Conservation (phyloP, 2,329 filamentous ascomycete genomes). For the Raffaelea deltoideospora region DNA sequence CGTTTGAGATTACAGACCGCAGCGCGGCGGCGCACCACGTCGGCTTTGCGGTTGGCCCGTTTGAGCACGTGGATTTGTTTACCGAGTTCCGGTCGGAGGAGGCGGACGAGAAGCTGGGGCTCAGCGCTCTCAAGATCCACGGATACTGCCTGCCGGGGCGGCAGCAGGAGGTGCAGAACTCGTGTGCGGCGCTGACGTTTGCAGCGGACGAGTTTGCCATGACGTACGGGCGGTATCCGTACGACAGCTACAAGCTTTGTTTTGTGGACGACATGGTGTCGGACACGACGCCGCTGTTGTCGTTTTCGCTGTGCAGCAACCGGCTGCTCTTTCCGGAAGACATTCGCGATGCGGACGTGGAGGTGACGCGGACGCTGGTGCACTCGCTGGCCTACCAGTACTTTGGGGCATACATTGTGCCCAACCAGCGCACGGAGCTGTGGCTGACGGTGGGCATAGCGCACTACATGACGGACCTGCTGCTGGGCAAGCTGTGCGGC, state of each 20-base stretch:
- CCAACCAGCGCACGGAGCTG: constrained; percentile 62
- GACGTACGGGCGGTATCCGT: constrained; percentile 81
- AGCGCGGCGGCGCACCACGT: constrained; percentile 73
- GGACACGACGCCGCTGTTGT: constrained; percentile 64
- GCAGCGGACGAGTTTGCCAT: constrained; percentile 86
- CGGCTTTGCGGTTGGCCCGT: constrained; percentile 86
- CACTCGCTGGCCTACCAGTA: constrained; percentile 82
- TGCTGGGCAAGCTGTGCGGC: constrained; percentile 79
- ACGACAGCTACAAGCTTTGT: constrained; percentile 79
- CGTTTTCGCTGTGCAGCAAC: constrained; percentile 75
- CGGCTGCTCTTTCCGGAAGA: constrained; percentile 72
- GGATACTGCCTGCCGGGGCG: constrained; percentile 83
- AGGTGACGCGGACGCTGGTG: constrained; percentile 65
- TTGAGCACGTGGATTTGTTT: constrained; percentile 77
- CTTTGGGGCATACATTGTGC: constrained; percentile 84
- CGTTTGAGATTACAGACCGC: constrained; percentile 51
- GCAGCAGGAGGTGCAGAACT: constrained; percentile 69
- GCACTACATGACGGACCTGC: constrained; percentile 89
- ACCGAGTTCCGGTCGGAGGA: constrained; percentile 80
- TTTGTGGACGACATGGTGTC: constrained; percentile 81
- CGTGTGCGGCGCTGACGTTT: constrained; percentile 68
- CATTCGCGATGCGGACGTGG: constrained; percentile 72
- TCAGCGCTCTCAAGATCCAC: constrained; percentile 75
- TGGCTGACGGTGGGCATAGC: constrained; percentile 86
- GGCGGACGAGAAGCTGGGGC: constrained; percentile 79